Conservation (phyloP, 441 rosid genomes). For the Gossypium davidsonii region DNA sequence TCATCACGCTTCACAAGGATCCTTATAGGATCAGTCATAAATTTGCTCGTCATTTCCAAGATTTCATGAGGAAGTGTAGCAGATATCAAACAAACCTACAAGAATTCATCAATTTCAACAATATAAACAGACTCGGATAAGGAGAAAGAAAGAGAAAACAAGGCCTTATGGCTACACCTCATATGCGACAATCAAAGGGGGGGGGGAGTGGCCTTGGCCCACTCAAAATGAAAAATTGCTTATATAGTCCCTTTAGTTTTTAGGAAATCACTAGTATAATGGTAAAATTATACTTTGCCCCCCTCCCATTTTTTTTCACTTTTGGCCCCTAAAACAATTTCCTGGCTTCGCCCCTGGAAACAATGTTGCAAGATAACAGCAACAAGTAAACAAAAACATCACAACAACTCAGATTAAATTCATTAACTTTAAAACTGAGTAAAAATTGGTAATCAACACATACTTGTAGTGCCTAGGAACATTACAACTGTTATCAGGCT, state of each 20-base stretch:
- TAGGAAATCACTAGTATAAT: no score
- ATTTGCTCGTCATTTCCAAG: slow-evolving; percentile 87
- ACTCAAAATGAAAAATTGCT: no score
- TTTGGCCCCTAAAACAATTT: no score
- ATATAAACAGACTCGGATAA: neutral
- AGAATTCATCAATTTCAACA: neutral
- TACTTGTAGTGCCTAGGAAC: neutral
- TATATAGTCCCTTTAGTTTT: no score
- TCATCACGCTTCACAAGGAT: slow-evolving; percentile 98
- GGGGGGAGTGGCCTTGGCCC: no score
- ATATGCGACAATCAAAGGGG: neutral
- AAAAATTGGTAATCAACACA: neutral
- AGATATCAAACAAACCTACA: slow-evolving; percentile 75
- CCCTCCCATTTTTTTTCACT: no score
- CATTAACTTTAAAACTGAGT: neutral
- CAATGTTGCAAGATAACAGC: neutral
- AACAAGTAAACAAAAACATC: neutral
- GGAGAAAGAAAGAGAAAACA: neutral
- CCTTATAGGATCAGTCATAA: slow-evolving; percentile 97
- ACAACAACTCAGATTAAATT: neutral
- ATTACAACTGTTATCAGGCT: neutral
- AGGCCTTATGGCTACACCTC: neutral
- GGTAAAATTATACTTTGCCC: no score
- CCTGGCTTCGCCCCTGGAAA: no score
- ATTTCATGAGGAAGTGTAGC: slow-evolving; percentile 98